phyloP scores from a whole-genome alignment of 768 basidiomycete genomes.

The Pisolithus microcarpus region DNA sequence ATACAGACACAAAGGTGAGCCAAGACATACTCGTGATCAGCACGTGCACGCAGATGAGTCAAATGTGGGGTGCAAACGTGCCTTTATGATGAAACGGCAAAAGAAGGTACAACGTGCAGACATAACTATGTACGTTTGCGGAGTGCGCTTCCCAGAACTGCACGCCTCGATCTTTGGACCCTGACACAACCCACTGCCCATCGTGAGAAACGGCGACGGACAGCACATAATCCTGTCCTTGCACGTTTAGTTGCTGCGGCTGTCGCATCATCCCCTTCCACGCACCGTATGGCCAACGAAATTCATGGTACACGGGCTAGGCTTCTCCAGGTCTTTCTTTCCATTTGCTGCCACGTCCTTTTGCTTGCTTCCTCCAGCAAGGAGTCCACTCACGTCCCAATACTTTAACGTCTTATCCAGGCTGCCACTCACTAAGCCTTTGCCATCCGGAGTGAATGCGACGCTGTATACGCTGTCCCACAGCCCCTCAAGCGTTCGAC shows the following conservation, averaged over 20 bases:
- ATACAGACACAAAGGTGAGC: too few relatives aligned
- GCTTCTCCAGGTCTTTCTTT: conserved; percentile 46
- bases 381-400: conserved; percentile 58
- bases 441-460: conserved; percentile 90
- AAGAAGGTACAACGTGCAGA: too few relatives aligned
- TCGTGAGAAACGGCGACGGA: conserved; percentile 82
- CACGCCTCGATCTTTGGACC: conserved; percentile 92
- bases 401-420: conserved; percentile 83
- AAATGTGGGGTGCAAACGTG: too few relatives aligned
- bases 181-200: conserved; percentile 91
- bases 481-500: conserved; percentile 73
- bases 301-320: conserved; percentile 65
- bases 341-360: conserved; percentile 34
- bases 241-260: conserved; percentile 1
- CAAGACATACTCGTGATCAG: too few relatives aligned
- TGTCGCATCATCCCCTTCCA: conserved; percentile 5
- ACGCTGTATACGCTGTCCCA: conserved; percentile 81
- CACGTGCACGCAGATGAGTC: too few relatives aligned
- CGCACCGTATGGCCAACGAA: conserved; percentile 82
- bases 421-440: conserved; percentile 83
- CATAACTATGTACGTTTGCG: conserved; percentile 55
- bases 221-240: conserved; percentile 57
- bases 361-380: conserved; percentile 24
- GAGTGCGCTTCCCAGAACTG: conserved; percentile 86
- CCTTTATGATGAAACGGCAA: too few relatives aligned